These are phyloP conservation scores for Annona cherimola DNA, from an alignment of 164 flowering plant species.

Conservation along the genomic window DNA sequence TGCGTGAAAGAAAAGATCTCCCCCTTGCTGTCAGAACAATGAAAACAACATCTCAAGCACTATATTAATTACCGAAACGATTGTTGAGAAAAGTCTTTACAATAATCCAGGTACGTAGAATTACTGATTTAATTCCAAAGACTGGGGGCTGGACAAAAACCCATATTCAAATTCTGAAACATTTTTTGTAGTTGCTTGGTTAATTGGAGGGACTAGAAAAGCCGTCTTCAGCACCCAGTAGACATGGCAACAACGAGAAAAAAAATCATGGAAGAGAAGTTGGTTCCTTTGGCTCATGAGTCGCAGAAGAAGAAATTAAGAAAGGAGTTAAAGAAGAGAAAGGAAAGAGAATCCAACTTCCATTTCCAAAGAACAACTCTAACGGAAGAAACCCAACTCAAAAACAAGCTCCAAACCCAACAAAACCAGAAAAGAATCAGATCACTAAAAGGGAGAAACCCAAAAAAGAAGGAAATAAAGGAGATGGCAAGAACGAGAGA, in stretches of 20 bases:
- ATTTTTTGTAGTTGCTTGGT: no score
- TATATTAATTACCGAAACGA: background rate
- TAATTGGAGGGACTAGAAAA: no score
- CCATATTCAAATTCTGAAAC: background rate
- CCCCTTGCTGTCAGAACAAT: slow-evolving; percentile 2
- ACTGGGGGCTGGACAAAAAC: background rate
- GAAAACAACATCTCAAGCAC: slow-evolving; percentile 9
- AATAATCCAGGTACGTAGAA: no score
- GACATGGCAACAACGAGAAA: no score
- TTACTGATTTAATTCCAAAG: no score
- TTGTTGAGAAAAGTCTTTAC: background rate
- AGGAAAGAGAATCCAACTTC: background rate
- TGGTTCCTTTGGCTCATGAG: background rate
- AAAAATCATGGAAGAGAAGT: no score
- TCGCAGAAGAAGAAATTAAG: background rate
- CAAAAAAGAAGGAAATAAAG: background rate
- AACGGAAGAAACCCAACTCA: background rate
- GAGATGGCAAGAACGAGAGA: background rate
- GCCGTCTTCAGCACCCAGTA: no score
- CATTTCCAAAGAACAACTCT: background rate
- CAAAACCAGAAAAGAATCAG: background rate
- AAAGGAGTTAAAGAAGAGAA: background rate
- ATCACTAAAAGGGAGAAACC: background rate
- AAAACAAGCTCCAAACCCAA: background rate
- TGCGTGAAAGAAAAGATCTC: background rate